Base-by-base conservation (phyloP, 1,284 basidiomycete species). In the Cutaneotrichosporon spelunceum region DNA sequence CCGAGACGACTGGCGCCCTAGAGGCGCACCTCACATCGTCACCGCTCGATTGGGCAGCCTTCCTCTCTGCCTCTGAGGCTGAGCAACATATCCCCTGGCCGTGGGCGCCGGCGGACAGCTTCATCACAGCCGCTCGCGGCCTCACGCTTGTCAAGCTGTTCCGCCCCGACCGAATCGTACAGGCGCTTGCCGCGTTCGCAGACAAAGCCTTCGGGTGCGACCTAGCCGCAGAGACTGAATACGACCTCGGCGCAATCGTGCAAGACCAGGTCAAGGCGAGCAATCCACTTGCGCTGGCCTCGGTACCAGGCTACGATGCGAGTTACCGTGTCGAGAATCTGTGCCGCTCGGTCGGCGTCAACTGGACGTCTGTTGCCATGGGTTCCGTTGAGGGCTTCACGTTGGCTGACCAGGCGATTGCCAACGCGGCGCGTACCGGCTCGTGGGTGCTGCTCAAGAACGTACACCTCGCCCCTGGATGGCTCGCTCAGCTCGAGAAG, bases 311-410 rank as follows among this genome's bases (percentile, higher is more conserved):
- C n/a, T 94, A 96, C 73, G 94, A 98, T 76, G 94, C 94, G 11
- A 93, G 92, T 76, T 97, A 94, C 77, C 86, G 90, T 57, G 90
- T 97, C 33, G 94, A 97, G 70, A 90, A 89, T 68, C 84, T 96
- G 44, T 87, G 93, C 67, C 86, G 88, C 72, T 85, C 86, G 52
- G 86, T 86, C 13, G 86, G 87, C 26, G 82, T 85, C 44, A 86
- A 87, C 30, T 94, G 91, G 64, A 83, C 87, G 0, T 90, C 91
- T 1, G 90, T 97, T 19, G 94, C 94, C 13, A 96, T 98, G 92
- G 94, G 94, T n/a, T 96, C 93, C 1, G 90, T 93, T 67, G 94
- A 98, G 83, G 93, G 94, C n/a, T 94, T 92, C 78, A 85, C 86
- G 8, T 83, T 93, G 3, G 94, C 94, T 6, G 94, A 98, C 72